These are phyloP conservation scores for Xylariaceae sp. DNA, from an alignment of 2,329 filamentous ascomycete genomes.

Conservation along the genomic window DNA sequence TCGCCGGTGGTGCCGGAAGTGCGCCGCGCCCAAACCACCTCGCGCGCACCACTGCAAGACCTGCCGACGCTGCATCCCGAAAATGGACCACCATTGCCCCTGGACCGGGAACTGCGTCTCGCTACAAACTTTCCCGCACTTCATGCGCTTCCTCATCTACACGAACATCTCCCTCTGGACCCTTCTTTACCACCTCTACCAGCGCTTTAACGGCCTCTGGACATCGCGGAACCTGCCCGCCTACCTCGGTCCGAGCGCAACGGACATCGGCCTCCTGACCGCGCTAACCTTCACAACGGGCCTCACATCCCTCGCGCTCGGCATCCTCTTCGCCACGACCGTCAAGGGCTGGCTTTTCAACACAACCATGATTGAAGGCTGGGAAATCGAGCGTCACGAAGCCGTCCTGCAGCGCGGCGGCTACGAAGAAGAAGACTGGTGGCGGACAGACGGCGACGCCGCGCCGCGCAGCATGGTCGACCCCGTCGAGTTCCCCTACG, in stretches of 20 bases:
- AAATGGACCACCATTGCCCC: slow-evolving; percentile 84
- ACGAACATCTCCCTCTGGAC: slow-evolving; percentile 60
- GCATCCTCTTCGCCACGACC: slow-evolving; percentile 60
- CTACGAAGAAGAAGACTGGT: slow-evolving; percentile 34
- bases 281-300: slow-evolving; percentile 53
- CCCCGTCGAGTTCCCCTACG: slow-evolving; percentile 75
- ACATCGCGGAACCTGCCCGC: slow-evolving; percentile 60
- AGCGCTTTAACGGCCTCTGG: slow-evolving; percentile 58
- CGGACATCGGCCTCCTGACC: slow-evolving; percentile 57
- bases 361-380: slow-evolving; percentile 74
- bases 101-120: slow-evolving; percentile 84
- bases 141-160: slow-evolving; percentile 71
- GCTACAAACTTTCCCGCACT: slow-evolving; percentile 75
- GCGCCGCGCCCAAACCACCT: slow-evolving; percentile 66
- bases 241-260: slow-evolving; percentile 64
- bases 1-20: slow-evolving; percentile 68
- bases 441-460: slow-evolving; percentile 36
- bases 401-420: slow-evolving; percentile 45
- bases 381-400: slow-evolving; percentile 64
- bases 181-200: slow-evolving; percentile 56
- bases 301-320: slow-evolving; percentile 56
- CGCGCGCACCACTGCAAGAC: slow-evolving; percentile 76
- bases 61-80: slow-evolving; percentile 68
- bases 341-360: slow-evolving; percentile 60
- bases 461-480: slow-evolving; percentile 46